These are phyloP conservation scores for Kodamaea hsintzibuensis DNA, from an alignment of 805 yeast genomes.

Conservation along the genomic window DNA sequence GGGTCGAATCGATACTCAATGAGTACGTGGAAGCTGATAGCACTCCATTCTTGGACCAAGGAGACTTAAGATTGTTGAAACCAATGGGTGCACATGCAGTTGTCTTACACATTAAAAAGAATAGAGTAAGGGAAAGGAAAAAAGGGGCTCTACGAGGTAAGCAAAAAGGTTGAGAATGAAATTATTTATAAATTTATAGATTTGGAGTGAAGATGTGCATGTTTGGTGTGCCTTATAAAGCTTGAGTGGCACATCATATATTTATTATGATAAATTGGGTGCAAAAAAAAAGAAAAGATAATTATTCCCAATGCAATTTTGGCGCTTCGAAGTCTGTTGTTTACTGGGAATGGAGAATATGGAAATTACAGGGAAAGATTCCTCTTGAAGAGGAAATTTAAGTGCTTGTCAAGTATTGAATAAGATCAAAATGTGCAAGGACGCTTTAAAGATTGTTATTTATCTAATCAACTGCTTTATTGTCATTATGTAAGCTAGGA, in stretches of 20 bases:
- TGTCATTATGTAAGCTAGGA: no score
- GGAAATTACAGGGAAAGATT: no score
- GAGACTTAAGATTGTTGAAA: constrained; percentile 11
- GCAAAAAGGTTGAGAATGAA: not conserved
- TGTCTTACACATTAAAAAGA: constrained; percentile 6
- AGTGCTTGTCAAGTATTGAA: no score
- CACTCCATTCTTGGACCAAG: not conserved
- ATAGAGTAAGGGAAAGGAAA: not conserved
- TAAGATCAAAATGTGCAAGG: no score
- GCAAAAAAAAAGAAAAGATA: not conserved
- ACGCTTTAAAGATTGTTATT: no score
- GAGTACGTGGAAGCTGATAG: constrained; percentile 7
- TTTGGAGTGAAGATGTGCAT: not conserved
- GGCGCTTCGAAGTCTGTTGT: not conserved
- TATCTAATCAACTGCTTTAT: no score
- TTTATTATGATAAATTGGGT: not conserved
- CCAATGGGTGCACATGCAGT: constrained; percentile 17
- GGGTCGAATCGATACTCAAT: constrained; percentile 31
- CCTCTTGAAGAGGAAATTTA: no score
- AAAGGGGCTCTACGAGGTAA: not conserved
- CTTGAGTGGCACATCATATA: not conserved
- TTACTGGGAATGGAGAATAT: not conserved
- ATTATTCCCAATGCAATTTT: not conserved
- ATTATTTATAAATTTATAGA: not conserved
- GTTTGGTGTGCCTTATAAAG: not conserved